A percentile compares a stretch with the other conserved stretches of the same genome.
Conservation (phyloP, 768 basidiomycete genomes). For the Lentinula boryana region DNA sequence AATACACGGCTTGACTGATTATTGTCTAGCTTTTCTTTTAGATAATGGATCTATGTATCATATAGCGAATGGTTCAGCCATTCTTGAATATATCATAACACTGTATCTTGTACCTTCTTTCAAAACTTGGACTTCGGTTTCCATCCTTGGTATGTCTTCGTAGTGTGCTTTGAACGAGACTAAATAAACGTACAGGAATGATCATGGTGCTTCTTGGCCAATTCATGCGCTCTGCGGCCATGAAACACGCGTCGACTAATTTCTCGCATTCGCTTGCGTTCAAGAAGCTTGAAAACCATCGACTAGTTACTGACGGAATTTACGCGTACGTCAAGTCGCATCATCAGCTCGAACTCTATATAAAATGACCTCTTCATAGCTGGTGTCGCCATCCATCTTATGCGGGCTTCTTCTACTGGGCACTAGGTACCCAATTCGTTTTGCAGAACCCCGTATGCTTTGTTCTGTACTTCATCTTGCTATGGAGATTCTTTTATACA, state of each 20-base stretch:
- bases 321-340: slow-evolving; percentile 58
- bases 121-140: slow-evolving; percentile 56
- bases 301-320: slow-evolving; percentile 82
- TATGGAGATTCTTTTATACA: slow-evolving; percentile 84
- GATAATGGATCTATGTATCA: slow-evolving; percentile 88
- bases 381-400: slow-evolving; percentile 95
- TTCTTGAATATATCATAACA: slow-evolving; percentile 74
- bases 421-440: slow-evolving; percentile 86
- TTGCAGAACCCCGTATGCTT: slow-evolving; percentile 83
- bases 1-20: slow-evolving; percentile 7
- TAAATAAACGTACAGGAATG: slow-evolving; percentile 43
- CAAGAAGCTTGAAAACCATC: slow-evolving; percentile 66
- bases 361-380: slow-evolving; percentile 26
- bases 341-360: background rate
- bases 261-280: slow-evolving; percentile 89
- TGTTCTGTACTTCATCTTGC: slow-evolving; percentile 52
- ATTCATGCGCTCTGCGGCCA: slow-evolving; percentile 77
- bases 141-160: slow-evolving; percentile 45
- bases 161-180: background rate
- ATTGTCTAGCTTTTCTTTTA: slow-evolving; percentile 74
- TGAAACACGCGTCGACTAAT: slow-evolving; percentile 91
- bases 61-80: slow-evolving; percentile 69
- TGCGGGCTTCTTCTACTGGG: slow-evolving; percentile 98
- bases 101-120: slow-evolving; percentile 59
- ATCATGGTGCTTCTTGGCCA: slow-evolving; percentile 66